A percentile compares a stretch with the other conserved stretches of the same genome.
phyloP scores from a whole-genome alignment of 73 alveolate genomes.

The Tetrahymena malaccensis region DNA sequence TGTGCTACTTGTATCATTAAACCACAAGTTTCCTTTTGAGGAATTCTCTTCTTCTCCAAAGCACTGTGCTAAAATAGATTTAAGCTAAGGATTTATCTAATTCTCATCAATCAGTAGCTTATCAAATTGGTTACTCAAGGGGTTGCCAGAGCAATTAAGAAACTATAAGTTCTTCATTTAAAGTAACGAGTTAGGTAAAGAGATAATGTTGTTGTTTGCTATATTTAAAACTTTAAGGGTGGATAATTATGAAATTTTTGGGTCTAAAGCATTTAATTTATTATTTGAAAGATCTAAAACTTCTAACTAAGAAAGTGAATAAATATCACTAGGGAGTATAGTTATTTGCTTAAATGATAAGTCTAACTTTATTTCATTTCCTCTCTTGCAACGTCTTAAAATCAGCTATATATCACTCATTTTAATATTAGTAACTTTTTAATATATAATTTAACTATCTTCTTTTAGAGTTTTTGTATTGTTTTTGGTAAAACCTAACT shows the following conservation, averaged over 20 bases:
- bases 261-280: constrained; percentile 33
- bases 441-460: neutral
- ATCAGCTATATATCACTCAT: constrained; percentile 74
- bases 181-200: constrained; percentile 52
- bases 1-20: neutral
- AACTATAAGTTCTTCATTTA: constrained; percentile 52
- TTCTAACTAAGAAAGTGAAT: constrained; percentile 53
- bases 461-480: neutral
- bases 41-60: constrained; percentile 15
- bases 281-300: constrained; percentile 56
- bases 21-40: constrained; percentile 10
- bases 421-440: constrained; percentile 1
- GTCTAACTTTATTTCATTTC: constrained; percentile 52
- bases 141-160: constrained; percentile 59
- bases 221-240: constrained; percentile 45
- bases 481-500: neutral
- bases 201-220: constrained; percentile 50
- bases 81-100: neutral
- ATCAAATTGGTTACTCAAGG: constrained; percentile 44
- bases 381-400: constrained; percentile 75
- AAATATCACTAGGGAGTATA: constrained; percentile 65
- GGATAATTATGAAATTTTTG: constrained; percentile 35
- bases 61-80: constrained; percentile 21
- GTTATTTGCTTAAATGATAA: constrained; percentile 56
- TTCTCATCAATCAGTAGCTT: constrained; percentile 40